Conservation (phyloP, 345 rosid genomes). For the Rhizophora mangle region DNA sequence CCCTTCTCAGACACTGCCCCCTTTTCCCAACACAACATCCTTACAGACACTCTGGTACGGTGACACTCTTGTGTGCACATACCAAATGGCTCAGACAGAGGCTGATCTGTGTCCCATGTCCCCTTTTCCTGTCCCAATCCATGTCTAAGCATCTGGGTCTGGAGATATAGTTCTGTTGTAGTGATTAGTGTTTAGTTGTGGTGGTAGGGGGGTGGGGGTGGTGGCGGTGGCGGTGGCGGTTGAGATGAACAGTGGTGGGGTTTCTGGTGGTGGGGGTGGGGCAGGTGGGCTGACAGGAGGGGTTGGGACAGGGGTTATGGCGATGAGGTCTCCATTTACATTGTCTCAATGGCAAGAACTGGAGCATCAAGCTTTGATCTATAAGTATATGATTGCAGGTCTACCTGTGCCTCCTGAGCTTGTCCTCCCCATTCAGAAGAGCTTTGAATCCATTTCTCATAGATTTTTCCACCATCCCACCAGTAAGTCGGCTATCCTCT, state of each 20-base stretch:
- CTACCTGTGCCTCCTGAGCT: conserved; percentile 54
- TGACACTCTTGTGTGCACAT: conserved; percentile 8
- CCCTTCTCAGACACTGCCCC: conserved; percentile 30
- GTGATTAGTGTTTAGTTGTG: background rate
- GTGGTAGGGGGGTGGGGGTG: conserved; percentile 3
- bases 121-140: conserved; percentile 14
- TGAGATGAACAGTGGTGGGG: conserved; percentile 31
- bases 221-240: conserved; percentile 1
- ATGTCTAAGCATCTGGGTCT: conserved; percentile 22
- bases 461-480: conserved; percentile 48
- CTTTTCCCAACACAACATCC: conserved; percentile 29
- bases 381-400: conserved; percentile 56
- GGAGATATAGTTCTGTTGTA: background rate
- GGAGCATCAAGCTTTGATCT: conserved; percentile 57
- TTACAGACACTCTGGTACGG: conserved; percentile 12
- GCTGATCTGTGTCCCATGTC: conserved; percentile 41
- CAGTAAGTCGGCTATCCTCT: conserved; percentile 25
- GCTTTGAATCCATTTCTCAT: conserved; percentile 49
- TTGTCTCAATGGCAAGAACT: conserved; percentile 58
- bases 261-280: conserved; percentile 17
- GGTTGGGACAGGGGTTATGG: conserved; percentile 27
- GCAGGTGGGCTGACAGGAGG: conserved; percentile 20
- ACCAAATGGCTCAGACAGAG: conserved; percentile 25
- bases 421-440: conserved; percentile 47
- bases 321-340: conserved; percentile 51